Base-by-base conservation (phyloP, 2,329 filamentous ascomycete genomes). In the Talaromyces atroroseus region DNA sequence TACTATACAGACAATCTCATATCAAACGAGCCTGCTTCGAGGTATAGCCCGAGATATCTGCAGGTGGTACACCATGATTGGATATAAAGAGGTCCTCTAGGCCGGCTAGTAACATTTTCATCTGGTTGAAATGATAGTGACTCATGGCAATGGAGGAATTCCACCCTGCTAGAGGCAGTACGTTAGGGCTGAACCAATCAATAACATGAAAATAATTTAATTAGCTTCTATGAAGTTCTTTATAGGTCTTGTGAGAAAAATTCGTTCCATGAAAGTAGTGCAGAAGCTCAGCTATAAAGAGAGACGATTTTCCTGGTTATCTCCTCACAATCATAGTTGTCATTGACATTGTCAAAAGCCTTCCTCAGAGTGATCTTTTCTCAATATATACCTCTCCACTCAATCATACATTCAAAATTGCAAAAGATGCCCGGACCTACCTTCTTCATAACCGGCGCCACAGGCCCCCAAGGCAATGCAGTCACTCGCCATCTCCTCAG, bases 391-490 rank as follows among this genome's bases (percentile, higher is more conserved):
- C 11, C n/a, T 49, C 26, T 16, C 3, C 11, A 34, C 32, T 34
- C 24, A 29, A 8, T 16, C 34, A 20, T 42, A 29, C 54, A 52
- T 38, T 12, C 36, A 10, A 49, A 24, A 45, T 55, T 21, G 26
- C 4, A 26, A 26, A 49, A 26, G 32, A 52, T 52, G 49, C 32
- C 24, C 24, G 36, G 52, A 26, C 54, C 54, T 11, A 56, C 54
- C 26, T 62, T 65, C 46, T 69, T 68, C 53, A 62, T 69, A 48
- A 68, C 63, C 49, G 62, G 62, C 49, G 61, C 69, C 29, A 68
- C 63, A 60, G 74, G 71, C 44, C 68, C 53, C 58, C 68, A 59
- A 68, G 68, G 66, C 29, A 62, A 63, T 21, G 65, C 65, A 42
- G 59, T 70, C 7, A 60, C 64, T 49, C 57, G 64, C 21, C 61